Base-by-base conservation (phyloP, 192 early-diverging fungal genomes). In the Rhizophlyctis rosea region DNA sequence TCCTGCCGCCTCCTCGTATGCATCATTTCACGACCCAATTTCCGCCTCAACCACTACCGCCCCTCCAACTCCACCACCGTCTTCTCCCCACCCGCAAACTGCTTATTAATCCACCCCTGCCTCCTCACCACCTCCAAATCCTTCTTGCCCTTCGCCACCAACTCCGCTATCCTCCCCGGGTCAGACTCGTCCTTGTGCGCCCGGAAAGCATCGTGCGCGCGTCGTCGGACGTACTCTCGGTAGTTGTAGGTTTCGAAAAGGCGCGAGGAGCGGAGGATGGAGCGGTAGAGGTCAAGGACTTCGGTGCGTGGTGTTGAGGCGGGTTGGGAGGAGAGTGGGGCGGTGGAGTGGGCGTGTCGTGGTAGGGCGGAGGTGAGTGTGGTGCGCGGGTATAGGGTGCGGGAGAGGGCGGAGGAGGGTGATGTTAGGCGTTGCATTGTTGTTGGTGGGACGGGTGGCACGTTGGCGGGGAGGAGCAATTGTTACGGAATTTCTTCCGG, bases 161-260 rank as follows among this genome's bases (percentile, higher is more conserved):
- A 63, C 24, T 62, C 57, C 53, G 67, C 48, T 55, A 90, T 82
- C 33, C 67, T 79, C 3, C 48, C 71, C 3, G 87, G 78, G 60
- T 88, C 79, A 29, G 83, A 75, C 59, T 76, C 77, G 25, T 54
- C 67, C 60, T 72, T 72, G 58, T 83, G 61, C n/a, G 73, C 73
- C 47, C 81, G 82, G 82, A 94, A 96, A 28, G 84, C 83, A 76
- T 96, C 92, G 54, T 79, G 76, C 23, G 89, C 78, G 32, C 90
- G 82, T 39, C 92, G 88, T 59, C 86, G 72, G 56, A 90, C 88
- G 72, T 94, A 96, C 67, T 88, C 80, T 53, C 88, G 83, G 74
- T 91, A 96, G 83, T 93, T 94, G 86, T 96, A 92, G 65, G 82
- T 79, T 30, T 84, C 71, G 61, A 91, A 96, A 16, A 76, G 80